A percentile compares a stretch with the other conserved stretches of the same genome.
phyloP scores from a whole-genome alignment of 768 basidiomycete genomes.

The Lactarius indigo region DNA sequence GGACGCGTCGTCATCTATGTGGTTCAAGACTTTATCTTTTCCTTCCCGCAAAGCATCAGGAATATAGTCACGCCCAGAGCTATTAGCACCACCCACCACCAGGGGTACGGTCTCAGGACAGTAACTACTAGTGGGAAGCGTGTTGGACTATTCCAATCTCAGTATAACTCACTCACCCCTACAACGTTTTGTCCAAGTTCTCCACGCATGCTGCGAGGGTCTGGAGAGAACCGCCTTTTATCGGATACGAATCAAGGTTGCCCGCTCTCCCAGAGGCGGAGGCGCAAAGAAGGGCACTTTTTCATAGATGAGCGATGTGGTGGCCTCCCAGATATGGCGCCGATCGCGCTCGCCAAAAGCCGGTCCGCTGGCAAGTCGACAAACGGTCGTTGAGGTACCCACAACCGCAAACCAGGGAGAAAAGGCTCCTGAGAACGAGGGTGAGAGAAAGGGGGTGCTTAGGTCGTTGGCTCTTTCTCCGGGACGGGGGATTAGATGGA shows the following conservation, averaged over 20 bases:
- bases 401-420: neutral
- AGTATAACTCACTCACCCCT: constrained; percentile 11
- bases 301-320: neutral
- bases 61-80: neutral
- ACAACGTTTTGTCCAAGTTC: constrained; percentile 8
- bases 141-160: constrained; percentile 14
- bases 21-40: neutral
- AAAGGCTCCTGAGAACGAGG: neutral
- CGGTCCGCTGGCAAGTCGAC: neutral
- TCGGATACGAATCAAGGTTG: neutral
- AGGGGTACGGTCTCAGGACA: neutral
- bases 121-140: neutral
- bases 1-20: neutral
- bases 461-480: neutral
- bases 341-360: neutral
- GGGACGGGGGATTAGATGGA: neutral
- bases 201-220: neutral
- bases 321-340: neutral
- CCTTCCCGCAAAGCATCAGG: constrained; percentile 5
- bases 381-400: neutral
- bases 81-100: constrained; percentile 1
- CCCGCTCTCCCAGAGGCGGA: neutral
- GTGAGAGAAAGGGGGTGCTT: neutral
- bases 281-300: neutral
- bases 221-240: neutral